A percentile compares a stretch with the other conserved stretches of the same genome.
Conservation (phyloP, 1,284 basidiomycete genomes). For the Ustilago esculenta region DNA sequence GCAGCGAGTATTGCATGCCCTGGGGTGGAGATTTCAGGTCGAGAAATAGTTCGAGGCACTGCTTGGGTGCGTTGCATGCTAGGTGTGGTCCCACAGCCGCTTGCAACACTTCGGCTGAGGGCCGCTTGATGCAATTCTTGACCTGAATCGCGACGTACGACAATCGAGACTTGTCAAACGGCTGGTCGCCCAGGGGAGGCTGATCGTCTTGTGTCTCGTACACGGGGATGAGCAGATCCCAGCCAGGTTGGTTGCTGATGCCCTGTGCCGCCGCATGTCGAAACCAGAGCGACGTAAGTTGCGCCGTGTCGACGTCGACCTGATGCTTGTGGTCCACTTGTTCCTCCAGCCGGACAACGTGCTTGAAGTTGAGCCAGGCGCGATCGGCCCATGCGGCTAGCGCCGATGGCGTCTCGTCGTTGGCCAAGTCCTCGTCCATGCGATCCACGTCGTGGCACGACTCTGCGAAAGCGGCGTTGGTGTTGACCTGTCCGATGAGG, state of each 20-base stretch:
- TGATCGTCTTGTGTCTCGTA: not conserved
- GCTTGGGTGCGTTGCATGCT: not conserved
- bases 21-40: too few species aligned
- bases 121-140: not conserved
- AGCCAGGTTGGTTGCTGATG: not conserved
- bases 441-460: too few species aligned
- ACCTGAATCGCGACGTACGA: slow-evolving; percentile 1
- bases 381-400: not conserved
- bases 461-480: too few species aligned
- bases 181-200: not conserved
- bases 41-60: too few species aligned
- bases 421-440: too few species aligned
- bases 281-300: not conserved
- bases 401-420: not conserved
- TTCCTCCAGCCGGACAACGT: not conserved
- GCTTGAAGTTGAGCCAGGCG: slow-evolving; percentile 1
- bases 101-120: not conserved
- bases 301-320: not conserved
- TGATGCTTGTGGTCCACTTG: not conserved
- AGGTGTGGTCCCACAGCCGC: not conserved
- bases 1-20: too few species aligned
- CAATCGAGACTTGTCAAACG: not conserved
- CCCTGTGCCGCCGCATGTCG: not conserved
- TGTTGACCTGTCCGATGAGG: too few species aligned
- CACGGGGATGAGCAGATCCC: slow-evolving; percentile 1